phyloP scores from a whole-genome alignment of 2,329 filamentous ascomycete species.

The Apiospora saccharicola region DNA sequence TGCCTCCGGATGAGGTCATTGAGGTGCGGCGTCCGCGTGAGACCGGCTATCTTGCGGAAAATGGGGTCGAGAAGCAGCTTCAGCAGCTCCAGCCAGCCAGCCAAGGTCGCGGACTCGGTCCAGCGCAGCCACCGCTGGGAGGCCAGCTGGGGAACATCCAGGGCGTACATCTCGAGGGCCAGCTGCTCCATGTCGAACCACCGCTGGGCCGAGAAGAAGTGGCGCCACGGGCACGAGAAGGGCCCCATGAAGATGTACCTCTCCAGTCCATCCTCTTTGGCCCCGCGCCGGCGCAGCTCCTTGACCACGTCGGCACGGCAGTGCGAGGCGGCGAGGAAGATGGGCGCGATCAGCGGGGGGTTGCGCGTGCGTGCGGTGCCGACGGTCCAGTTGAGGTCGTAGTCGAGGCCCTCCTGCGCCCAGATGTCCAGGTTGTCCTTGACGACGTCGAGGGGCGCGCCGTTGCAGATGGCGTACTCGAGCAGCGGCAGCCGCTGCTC shows the following conservation, averaged over 20 bases:
- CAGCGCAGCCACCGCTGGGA: no score
- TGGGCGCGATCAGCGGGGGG: not conserved
- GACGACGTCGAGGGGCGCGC: not conserved
- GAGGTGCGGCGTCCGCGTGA: fast-evolving
- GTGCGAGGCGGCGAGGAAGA: not conserved
- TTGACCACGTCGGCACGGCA: not conserved
- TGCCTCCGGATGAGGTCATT: not conserved
- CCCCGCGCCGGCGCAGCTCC: not conserved
- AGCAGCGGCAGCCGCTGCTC: not conserved
- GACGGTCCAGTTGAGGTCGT: not conserved
- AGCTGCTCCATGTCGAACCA: not conserved
- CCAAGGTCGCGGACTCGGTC: not conserved
- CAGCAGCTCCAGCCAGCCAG: not conserved
- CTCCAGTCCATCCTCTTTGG: not conserved
- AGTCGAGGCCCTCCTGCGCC: not conserved
- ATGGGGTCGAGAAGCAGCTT: not conserved
- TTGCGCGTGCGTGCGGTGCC: not conserved
- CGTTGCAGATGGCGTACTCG: not conserved
- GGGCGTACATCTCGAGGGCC: not conserved
- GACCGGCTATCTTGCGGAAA: not conserved
- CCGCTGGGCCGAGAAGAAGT: no score
- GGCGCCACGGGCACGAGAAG: no score
- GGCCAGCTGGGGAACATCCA: not conserved
- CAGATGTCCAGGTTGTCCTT: not conserved
- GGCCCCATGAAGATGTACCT: not conserved